These are phyloP conservation scores for Mycena kentingensis DNA, from an alignment of 768 basidiomycete species.

Conservation along the genomic window DNA sequence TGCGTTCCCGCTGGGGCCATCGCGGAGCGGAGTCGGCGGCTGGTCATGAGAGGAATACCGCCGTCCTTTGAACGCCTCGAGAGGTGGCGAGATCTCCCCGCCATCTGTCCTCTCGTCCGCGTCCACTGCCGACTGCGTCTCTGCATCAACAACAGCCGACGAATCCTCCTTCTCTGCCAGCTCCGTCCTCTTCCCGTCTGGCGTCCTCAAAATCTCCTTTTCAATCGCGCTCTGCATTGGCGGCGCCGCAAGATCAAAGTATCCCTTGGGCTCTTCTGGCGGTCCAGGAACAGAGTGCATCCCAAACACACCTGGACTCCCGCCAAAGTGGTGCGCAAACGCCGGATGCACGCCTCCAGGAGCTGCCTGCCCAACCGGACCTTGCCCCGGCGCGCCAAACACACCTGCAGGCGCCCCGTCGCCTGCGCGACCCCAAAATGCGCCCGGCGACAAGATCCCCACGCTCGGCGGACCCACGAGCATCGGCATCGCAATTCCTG, in stretches of 20 bases:
- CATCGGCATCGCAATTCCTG: background rate
- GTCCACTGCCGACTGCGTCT: background rate
- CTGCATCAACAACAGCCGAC: background rate
- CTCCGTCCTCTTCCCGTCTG: background rate
- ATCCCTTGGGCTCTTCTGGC: constrained; percentile 22
- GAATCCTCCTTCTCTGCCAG: background rate
- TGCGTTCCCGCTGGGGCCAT: background rate
- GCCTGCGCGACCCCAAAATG: constrained; percentile 69
- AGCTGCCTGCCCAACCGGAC: constrained; percentile 31
- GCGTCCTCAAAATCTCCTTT: constrained; percentile 9
- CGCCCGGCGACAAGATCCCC: constrained; percentile 67
- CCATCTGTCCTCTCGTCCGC: background rate
- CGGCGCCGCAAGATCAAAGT: constrained; percentile 20
- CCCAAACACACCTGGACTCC: constrained; percentile 24
- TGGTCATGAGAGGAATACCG: background rate
- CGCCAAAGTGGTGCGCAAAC: constrained; percentile 10
- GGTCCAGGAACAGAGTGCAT: constrained; percentile 10
- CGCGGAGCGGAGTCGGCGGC: background rate
- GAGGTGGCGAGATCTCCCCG: background rate
- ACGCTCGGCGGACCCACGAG: constrained; percentile 16
- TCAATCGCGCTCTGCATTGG: background rate
- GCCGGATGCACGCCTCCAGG: constrained; percentile 7
- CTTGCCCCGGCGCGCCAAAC: constrained; percentile 59
- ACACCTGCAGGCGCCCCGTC: constrained; percentile 20
- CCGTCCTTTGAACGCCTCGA: background rate